These are phyloP conservation scores for Sporisorium reilianum DNA, from an alignment of 1,284 basidiomycete genomes.

Conservation along the genomic window DNA sequence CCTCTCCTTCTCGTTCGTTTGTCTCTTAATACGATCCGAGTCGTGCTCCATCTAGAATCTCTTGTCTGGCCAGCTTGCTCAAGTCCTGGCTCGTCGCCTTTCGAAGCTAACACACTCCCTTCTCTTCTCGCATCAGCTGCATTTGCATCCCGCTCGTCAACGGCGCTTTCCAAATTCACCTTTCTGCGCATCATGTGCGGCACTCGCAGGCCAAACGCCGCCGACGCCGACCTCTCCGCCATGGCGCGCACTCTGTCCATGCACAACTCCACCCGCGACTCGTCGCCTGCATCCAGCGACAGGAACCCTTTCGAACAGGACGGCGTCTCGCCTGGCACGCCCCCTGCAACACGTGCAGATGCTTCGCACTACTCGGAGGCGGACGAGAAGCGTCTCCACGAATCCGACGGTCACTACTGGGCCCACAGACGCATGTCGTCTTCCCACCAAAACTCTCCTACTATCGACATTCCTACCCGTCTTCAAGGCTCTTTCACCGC, in stretches of 20 bases:
- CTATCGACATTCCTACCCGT: slow-evolving; percentile 38
- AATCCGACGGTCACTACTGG: slow-evolving; percentile 55
- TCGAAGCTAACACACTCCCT: slow-evolving; percentile 1
- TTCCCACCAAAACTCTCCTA: slow-evolving; percentile 28
- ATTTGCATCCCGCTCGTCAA: slow-evolving; percentile 1
- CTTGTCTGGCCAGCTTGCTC: background rate
- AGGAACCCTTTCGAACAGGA: slow-evolving; percentile 35
- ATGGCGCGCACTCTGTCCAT: slow-evolving; percentile 27
- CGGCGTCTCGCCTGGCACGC: slow-evolving; percentile 32
- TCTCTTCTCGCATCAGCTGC: background rate
- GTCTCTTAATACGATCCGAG: slow-evolving; percentile 15
- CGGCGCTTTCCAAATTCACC: background rate
- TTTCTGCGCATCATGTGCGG: slow-evolving; percentile 34
- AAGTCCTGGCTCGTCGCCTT: background rate
- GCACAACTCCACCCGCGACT: slow-evolving; percentile 32
- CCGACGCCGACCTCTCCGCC: slow-evolving; percentile 32
- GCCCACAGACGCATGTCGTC: slow-evolving; percentile 51
- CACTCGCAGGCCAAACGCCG: slow-evolving; percentile 30
- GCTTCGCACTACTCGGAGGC: slow-evolving; percentile 56
- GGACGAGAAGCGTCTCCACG: slow-evolving; percentile 59
- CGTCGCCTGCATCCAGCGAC: slow-evolving; percentile 46
- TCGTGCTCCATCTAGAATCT: slow-evolving; percentile 13
- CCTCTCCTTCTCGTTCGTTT: slow-evolving; percentile 12
- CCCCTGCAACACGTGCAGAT: slow-evolving; percentile 43
- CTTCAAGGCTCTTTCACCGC: slow-evolving; percentile 43